Evolutionary conservation across 306 rosid genomes (phyloP), one percentile per base, ranked within the genome.

Genomic region (Fragaria vesca): DNA sequence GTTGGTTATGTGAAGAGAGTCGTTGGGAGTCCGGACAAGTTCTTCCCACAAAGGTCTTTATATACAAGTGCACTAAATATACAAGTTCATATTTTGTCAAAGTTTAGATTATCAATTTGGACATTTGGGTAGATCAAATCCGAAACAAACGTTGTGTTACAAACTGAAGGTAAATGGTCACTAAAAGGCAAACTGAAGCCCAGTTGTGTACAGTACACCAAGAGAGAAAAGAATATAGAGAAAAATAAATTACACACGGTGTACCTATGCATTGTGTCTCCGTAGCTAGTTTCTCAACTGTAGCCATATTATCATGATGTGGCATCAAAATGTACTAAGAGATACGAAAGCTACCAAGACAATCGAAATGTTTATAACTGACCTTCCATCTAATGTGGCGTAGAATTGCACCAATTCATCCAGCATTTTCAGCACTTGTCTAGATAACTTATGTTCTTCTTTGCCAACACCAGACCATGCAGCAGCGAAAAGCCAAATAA

Each of bases 381-480:
- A 52, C 93, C 75, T 76, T 57, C n/a, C 40, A 62, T 32, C 67
- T 83, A 86, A 20, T 66, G 73, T 54, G 6, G 74, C 69, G 26
- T 48, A 72, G 77, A 85, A 82, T 74, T 76, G 77, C 74, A 60
- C 79, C 74, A 71, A 43, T 74, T 79, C 85, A 71, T 71, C 83
- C 63, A 57, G 65, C 69, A 86, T 55, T 40, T 72, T 6, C 13
- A 13, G 48, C 46, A 42, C 17, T 57, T 77, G 82, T 15, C 20
- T 71, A 38, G 21, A 47, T 40, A 3, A 18, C 60, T 5, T 68
- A 45, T 79, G 63, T 55, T 69, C 45, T 20, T 54, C 15, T 2
- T 30, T 30, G 66, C n/a, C 60, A 42, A 21, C 2, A 2, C 1
- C 20, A 13, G 55, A 28, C 73, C 46, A 17, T 36, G 34, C 34